Evolutionary conservation across 768 basidiomycete species (phyloP), one percentile per base, ranked within the genome.

Genomic region (Mycena galopus): DNA sequence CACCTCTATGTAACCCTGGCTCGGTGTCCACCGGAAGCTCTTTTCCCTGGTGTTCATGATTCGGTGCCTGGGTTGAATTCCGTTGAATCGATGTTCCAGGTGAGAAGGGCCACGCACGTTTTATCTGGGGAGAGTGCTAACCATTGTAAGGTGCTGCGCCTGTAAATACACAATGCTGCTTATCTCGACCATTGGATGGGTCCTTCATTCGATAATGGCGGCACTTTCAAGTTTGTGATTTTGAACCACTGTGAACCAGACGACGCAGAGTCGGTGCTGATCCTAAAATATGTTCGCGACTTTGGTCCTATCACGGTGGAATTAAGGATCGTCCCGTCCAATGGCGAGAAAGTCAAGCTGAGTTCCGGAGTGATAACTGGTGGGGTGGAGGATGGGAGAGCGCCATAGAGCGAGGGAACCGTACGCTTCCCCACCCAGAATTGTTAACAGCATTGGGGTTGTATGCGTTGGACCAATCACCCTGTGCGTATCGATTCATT

Each of bases 121-220:
- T 74, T 79, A 51, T 85, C 84, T n/a, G 82, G 50, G 0, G 84
- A 78, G 29, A 87, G 75, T 8, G 66, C 76, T 11, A 87, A 73
- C 85, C 84, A 86, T 23, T 82, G 80, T 1, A 77, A 78, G n/a
- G 78, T 79, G 55, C 68, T 60, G 71, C 82, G 82, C 70, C 79
- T 83, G 5, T n/a, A n/a, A n/a, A n/a, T 71, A 70, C 5, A 80
- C 75, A 23, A 83, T 69, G 11, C 79, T 76, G 14, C 77, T 81
- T 55, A 82, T 78, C 64, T 87, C 85, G 65, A 87, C 67, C 1
- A 78, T 56, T 11, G 74, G 74, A 51, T 60, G 55, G 25, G 33
- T 61, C 78, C 79, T 23, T 85, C 86, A 87, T 63, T 82, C 82
- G 63, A 87, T 72, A 69, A 84, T 77, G 6, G 81, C 85, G 35